phyloP scores from a whole-genome alignment of 2,329 filamentous ascomycete genomes.

The Calonectria hawksworthii region DNA sequence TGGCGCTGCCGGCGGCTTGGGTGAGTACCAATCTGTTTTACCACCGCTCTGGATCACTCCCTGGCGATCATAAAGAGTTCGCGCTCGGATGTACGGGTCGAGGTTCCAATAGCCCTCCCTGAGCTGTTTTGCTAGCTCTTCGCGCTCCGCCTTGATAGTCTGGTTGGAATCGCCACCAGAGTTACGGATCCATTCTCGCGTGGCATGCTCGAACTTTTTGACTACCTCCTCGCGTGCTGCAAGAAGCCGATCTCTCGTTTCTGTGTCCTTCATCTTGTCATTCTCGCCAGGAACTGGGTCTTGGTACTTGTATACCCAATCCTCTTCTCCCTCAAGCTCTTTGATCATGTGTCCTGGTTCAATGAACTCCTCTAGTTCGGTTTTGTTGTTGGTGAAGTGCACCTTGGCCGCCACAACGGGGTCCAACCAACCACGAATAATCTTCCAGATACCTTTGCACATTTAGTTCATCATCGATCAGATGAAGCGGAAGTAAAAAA shows the following conservation, averaged over 20 bases:
- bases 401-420: conserved; percentile 96
- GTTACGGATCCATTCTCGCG: conserved; percentile 78
- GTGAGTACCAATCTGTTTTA: conserved; percentile 77
- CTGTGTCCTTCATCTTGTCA: conserved; percentile 75
- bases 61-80: conserved; percentile 86
- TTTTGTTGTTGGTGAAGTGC: conserved; percentile 87
- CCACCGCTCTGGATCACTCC: conserved; percentile 79
- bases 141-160: conserved; percentile 69
- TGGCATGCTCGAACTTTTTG: conserved; percentile 80
- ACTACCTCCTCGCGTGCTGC: conserved; percentile 75
- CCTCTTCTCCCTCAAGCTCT: conserved; percentile 88
- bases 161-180: conserved; percentile 59
- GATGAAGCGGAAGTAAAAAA: conserved; percentile 19
- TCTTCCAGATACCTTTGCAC: conserved; percentile 85
- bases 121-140: conserved; percentile 73
- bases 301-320: conserved; percentile 86
- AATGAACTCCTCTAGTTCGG: conserved; percentile 85
- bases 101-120: conserved; percentile 87
- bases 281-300: conserved; percentile 86
- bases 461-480: conserved; percentile 19
- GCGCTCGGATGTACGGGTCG: conserved; percentile 88
- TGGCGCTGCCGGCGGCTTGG: conserved; percentile 34
- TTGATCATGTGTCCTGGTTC: conserved; percentile 78
- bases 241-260: conserved; percentile 74
- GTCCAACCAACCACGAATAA: conserved; percentile 96